phyloP scores from a whole-genome alignment of 495 filamentous ascomycete genomes.

The Tuber microsphaerosporum region DNA sequence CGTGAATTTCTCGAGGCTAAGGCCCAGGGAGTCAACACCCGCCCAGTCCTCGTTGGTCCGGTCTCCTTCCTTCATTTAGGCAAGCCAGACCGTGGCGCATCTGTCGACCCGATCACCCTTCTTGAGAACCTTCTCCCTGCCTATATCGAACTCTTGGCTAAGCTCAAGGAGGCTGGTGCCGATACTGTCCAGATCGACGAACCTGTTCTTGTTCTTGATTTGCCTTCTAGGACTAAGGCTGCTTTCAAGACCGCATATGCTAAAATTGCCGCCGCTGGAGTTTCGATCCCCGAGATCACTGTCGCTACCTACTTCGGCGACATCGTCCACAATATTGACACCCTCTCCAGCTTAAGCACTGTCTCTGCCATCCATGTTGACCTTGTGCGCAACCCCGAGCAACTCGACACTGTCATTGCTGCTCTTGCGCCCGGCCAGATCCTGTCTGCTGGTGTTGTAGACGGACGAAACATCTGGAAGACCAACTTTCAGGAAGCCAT shows the following conservation, averaged over 20 bases:
- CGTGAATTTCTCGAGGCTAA: conserved; percentile 93
- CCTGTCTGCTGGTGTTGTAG: conserved; percentile 89
- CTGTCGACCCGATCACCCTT: conserved; percentile 82
- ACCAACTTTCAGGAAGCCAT: conserved; percentile 90
- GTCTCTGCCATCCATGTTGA: conserved; percentile 85
- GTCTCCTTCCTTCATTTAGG: conserved; percentile 93
- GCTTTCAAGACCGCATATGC: conserved; percentile 98
- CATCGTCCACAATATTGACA: conserved; percentile 95
- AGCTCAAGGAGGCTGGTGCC: conserved; percentile 91
- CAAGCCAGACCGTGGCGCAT: conserved; percentile 92
- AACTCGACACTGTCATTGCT: conserved; percentile 71
- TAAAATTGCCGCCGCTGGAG: conserved; percentile 67
- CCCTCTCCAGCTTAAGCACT: conserved; percentile 60
- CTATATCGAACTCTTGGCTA: conserved; percentile 79
- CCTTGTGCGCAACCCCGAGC: conserved; percentile 93
- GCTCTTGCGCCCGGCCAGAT: conserved; percentile 76
- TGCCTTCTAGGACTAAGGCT: conserved; percentile 76
- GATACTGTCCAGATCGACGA: conserved; percentile 96
- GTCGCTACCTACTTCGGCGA: conserved; percentile 98
- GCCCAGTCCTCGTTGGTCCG: conserved; percentile 88
- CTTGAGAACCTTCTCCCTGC: conserved; percentile 84
- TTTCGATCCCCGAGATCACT: conserved; percentile 69
- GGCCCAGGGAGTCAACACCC: conserved; percentile 83
- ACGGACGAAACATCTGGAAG: conserved; percentile 99
- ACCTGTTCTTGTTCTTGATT: conserved; percentile 89